Base-by-base conservation (phyloP, 768 basidiomycete species). In the Gymnopilus dilepis region DNA sequence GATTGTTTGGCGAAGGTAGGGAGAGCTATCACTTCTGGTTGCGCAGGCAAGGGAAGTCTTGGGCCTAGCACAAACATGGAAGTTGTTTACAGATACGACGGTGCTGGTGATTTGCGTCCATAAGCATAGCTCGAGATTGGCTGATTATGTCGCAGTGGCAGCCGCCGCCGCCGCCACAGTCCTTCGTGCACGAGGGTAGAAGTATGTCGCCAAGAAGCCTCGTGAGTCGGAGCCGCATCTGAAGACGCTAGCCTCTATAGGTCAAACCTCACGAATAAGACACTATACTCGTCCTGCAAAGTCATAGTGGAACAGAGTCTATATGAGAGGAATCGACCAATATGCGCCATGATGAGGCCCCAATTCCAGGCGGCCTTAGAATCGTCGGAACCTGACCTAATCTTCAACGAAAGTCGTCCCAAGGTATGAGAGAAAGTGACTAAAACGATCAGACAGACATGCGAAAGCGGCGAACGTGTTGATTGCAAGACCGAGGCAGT, bases 121-220 rank as follows among this genome's bases (percentile, higher is more conserved):
- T 9, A 41, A 24, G 30, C 24, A 31, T 22, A 6, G 5, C 11
- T 24, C 38, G n/a, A 4, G n/a, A 24, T 13, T 12, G 15, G 13
- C 30, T 53, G 52, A 53, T 53, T 53, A 21, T 53, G 52, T 38
- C 52, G 21, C 6, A 48, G 24, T 30, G 33, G 5, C 9, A 19
- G 51, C 51, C 33, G 31, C 51, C 51, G 37, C 34, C 52, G 52
- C 52, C 22, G 37, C 52, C 37, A 26, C 37, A 11, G 51, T 45
- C 11, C 47, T 50, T 50, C 22, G 51, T 26, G 8, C 22, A 54
- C 52, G 52, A 54, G 28, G 47, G 47, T 15, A 50, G 45, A 48
- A n/a, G n/a, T n/a, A n/a, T n/a, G n/a, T n/a, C n/a, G n/a, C n/a
- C n/a, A 43, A 24, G 43, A 24, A 50, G 30, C 28, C 4, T 17